Percentiles rank a stretch among this genome's conserved stretches.
Evolutionary conservation across 164 flowering plant genomes (phyloP).

Genomic region (Brasenia schreberi): DNA sequence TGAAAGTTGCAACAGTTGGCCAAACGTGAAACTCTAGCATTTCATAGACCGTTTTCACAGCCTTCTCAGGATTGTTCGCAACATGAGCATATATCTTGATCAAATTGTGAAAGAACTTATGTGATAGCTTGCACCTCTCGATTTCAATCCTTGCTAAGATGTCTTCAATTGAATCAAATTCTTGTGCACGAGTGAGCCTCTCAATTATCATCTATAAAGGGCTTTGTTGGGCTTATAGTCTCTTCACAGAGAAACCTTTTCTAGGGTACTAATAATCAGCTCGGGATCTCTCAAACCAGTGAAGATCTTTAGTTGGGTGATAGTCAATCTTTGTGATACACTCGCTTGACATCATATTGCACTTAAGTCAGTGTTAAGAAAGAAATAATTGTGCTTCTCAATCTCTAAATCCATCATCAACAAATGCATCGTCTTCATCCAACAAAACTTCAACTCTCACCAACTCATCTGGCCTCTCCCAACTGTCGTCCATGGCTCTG

Average conservation of each 20-base stretch:
- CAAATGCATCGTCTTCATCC: too few species aligned
- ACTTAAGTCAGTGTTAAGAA: too few species aligned
- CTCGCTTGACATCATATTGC: conserved; percentile 4
- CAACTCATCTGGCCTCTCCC: too few species aligned
- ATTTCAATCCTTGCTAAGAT: conserved; percentile 30
- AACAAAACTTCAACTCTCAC: too few species aligned
- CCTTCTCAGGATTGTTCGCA: conserved; percentile 34
- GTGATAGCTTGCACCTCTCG: conserved; percentile 48
- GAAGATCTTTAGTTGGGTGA: conserved; percentile 41
- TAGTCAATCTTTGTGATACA: conserved; percentile 75
- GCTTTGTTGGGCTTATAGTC: conserved; percentile 77
- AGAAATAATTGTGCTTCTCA: too few species aligned
- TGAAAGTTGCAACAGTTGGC: conserved; percentile 60
- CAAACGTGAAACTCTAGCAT: conserved; percentile 60
- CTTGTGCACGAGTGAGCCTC: conserved; percentile 40
- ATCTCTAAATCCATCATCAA: too few species aligned
- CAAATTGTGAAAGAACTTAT: conserved; percentile 50
- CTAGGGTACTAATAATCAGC: conserved; percentile 21
- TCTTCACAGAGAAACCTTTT: conserved; percentile 40
- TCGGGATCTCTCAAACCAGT: conserved; percentile 32
- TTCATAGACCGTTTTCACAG: conserved; percentile 41
- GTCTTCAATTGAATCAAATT: conserved; percentile 41
- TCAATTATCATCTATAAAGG: conserved; percentile 38
- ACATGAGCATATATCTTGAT: conserved; percentile 53
- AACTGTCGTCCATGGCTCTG: too few species aligned